phyloP scores from a whole-genome alignment of 1,284 basidiomycete genomes.

The Porodaedalea pini region DNA sequence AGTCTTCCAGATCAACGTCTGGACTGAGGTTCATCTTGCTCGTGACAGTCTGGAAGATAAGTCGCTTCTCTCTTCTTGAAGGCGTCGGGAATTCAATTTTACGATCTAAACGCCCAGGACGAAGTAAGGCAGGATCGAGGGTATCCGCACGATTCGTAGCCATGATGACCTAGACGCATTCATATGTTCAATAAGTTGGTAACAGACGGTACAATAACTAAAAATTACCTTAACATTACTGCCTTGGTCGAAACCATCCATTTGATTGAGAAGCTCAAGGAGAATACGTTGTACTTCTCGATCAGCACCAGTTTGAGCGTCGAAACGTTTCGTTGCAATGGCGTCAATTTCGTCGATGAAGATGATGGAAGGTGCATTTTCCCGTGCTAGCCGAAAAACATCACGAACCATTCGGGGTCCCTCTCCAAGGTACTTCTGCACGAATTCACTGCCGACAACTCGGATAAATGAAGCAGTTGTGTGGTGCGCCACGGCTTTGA shows the following conservation, averaged over 20 bases:
- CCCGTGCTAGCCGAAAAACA: slow-evolving; percentile 95
- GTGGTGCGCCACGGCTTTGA: slow-evolving; percentile 97
- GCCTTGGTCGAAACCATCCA: slow-evolving; percentile 99
- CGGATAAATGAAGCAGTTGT: slow-evolving; percentile 98
- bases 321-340: slow-evolving; percentile 99
- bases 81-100: slow-evolving; percentile 99
- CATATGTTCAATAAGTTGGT: not conserved
- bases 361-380: slow-evolving; percentile 97
- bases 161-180: slow-evolving; percentile 84
- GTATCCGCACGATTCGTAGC: slow-evolving; percentile 97
- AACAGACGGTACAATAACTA: not conserved
- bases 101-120: slow-evolving; percentile 95
- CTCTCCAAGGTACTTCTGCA: slow-evolving; percentile 99
- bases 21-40: slow-evolving; percentile 97
- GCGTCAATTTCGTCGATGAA: slow-evolving; percentile 99
- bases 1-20: slow-evolving; percentile 98
- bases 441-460: slow-evolving; percentile 97
- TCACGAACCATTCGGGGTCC: slow-evolving; percentile 99
- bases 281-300: slow-evolving; percentile 98
- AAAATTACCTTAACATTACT: slow-evolving; percentile 90
- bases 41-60: slow-evolving; percentile 98
- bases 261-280: slow-evolving; percentile 97
- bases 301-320: slow-evolving; percentile 98
- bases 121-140: slow-evolving; percentile 92
- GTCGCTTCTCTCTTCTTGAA: slow-evolving; percentile 89